Conservation (phyloP, 805 yeast species). For the Candida nanaspora region DNA sequence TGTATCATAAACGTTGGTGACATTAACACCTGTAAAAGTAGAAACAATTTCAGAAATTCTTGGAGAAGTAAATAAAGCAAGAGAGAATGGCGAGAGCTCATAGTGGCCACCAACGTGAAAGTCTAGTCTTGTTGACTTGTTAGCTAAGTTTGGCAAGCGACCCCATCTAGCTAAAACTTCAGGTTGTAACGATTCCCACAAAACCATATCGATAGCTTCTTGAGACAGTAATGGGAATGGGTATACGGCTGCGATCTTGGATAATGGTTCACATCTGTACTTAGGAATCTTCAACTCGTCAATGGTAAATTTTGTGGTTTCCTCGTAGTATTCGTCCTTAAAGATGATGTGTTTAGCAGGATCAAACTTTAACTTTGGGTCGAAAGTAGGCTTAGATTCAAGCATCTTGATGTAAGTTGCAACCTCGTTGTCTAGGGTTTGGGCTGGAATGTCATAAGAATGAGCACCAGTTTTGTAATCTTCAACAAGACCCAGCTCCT, state of each 20-base stretch:
- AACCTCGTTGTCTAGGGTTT: conserved; percentile 18
- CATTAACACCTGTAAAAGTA: conserved; percentile 42
- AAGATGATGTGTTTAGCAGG: conserved; percentile 29
- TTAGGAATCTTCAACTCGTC: conserved; percentile 27
- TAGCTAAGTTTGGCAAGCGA: conserved; percentile 27
- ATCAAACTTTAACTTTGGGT: conserved; percentile 28
- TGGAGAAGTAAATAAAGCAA: conserved; percentile 46
- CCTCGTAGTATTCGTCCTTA: conserved; percentile 27
- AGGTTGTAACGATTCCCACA: conserved; percentile 41
- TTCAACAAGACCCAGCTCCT: conserved; percentile 13
- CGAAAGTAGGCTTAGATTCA: conserved; percentile 18
- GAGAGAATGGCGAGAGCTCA: conserved; percentile 34
- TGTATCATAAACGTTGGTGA: conserved; percentile 39
- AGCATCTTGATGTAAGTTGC: conserved; percentile 10
- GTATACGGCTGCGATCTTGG: conserved; percentile 37
- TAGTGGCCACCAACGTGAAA: conserved; percentile 42
- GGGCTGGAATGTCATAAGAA: conserved; percentile 15
- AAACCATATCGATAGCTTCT: conserved; percentile 50
- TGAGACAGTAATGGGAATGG: conserved; percentile 54
- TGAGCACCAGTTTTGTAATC: conserved; percentile 11
- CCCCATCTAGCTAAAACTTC: conserved; percentile 35
- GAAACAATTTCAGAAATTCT: conserved; percentile 38
- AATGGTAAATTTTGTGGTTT: conserved; percentile 29
- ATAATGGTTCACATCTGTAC: conserved; percentile 22
- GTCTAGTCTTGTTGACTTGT: conserved; percentile 29